Percentiles rank a stretch among this genome's conserved stretches.
Evolutionary conservation across 2,329 filamentous ascomycete species (phyloP).

Genomic region (Fusarium verticillioides): DNA sequence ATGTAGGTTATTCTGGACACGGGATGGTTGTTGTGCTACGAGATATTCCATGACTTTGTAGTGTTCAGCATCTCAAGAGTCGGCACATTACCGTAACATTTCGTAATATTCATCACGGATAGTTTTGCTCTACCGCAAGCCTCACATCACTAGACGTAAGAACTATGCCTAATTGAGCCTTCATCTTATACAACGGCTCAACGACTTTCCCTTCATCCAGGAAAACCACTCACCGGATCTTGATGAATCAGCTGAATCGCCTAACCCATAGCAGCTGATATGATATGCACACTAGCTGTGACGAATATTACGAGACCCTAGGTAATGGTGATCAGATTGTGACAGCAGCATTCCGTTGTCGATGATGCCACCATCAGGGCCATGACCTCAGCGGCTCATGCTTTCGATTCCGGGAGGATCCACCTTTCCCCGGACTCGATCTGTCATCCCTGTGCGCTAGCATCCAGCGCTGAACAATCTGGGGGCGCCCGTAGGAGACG

Average conservation of each 20-base stretch:
- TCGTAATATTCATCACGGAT: background rate
- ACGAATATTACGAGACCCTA: background rate
- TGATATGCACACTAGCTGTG: background rate
- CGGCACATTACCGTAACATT: background rate
- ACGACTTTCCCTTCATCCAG: background rate
- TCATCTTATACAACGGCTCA: too few species aligned
- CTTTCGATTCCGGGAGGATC: fast-evolving
- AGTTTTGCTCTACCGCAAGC: background rate
- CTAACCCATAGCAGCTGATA: fast-evolving
- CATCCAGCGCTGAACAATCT: background rate
- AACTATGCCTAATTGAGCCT: background rate
- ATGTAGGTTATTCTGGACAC: fast-evolving
- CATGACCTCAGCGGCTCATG: background rate
- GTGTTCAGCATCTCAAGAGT: fast-evolving
- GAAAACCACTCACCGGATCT: too few species aligned
- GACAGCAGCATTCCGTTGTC: background rate
- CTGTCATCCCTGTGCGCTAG: background rate
- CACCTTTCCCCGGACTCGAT: background rate
- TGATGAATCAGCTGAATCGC: background rate
- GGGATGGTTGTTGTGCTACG: background rate
- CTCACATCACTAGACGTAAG: background rate
- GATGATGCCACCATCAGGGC: background rate
- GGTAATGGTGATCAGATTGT: background rate
- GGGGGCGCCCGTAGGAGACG: background rate
- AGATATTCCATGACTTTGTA: background rate